phyloP scores from a whole-genome alignment of 139 green algal genomes.

The Diplosphaera chodatii region DNA sequence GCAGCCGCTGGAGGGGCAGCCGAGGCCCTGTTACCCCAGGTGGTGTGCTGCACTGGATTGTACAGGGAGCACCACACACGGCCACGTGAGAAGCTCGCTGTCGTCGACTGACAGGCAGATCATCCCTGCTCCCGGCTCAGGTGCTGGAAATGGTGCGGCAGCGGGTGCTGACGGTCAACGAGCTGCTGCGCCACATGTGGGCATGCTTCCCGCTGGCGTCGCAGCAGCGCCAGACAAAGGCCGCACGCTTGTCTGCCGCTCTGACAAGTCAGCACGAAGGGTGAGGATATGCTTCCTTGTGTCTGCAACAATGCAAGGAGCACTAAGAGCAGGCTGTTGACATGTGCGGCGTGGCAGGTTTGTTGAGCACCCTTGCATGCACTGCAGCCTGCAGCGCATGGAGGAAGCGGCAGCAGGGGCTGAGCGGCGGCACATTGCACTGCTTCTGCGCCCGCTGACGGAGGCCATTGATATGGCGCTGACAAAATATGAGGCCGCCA shows the following conservation, averaged over 20 bases:
- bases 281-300: neutral
- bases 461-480: conserved; percentile 26
- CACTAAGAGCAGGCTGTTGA: no score
- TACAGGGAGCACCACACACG: no score
- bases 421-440: conserved; percentile 20
- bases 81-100: no score
- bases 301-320: no score
- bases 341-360: no score
- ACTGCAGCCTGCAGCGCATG: conserved; percentile 9
- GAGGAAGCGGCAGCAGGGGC: neutral
- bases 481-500: neutral
- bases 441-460: conserved; percentile 25
- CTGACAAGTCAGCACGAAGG: conserved; percentile 30
- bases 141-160: conserved; percentile 26
- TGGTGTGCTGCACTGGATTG: no score
- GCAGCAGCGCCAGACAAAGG: conserved; percentile 26
- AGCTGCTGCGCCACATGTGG: conserved; percentile 77
- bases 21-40: neutral
- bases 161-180: conserved; percentile 48
- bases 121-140: neutral
- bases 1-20: neutral
- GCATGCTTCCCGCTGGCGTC: conserved; percentile 32
- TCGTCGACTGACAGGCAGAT: no score
- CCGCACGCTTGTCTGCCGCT: conserved; percentile 22
- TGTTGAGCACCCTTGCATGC: no score